phyloP scores from a whole-genome alignment of 345 rosid genomes.

The Linum tenue region DNA sequence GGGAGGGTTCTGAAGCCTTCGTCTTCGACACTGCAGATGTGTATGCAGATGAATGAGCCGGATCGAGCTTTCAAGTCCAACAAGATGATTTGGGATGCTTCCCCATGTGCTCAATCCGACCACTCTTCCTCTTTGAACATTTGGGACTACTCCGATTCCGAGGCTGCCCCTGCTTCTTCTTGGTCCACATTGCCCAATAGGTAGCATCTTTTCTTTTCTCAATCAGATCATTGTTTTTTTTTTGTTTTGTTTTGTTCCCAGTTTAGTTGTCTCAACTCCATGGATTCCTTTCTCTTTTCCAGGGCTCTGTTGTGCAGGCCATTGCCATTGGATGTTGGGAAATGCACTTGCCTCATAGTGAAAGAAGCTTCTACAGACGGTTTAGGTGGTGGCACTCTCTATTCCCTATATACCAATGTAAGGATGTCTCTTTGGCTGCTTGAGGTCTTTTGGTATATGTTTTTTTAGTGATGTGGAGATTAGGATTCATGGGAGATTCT shows the following conservation, averaged over 20 bases:
- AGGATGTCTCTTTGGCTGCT: slow-evolving; percentile 12
- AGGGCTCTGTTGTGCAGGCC: slow-evolving; percentile 80
- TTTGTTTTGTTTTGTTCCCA: neutral
- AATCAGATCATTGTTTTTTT: neutral
- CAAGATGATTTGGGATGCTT: slow-evolving; percentile 35
- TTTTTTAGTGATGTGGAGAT: neutral
- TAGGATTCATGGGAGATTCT: neutral
- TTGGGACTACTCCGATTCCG: slow-evolving; percentile 92
- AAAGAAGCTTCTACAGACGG: slow-evolving; percentile 54
- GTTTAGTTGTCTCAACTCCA: neutral
- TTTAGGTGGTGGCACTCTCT: slow-evolving; percentile 44
- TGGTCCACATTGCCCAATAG: slow-evolving; percentile 88
- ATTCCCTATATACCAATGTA: slow-evolving; percentile 79
- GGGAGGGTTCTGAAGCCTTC: slow-evolving; percentile 55
- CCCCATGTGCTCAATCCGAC: slow-evolving; percentile 38
- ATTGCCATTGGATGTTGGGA: slow-evolving; percentile 79
- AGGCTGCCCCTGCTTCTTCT: slow-evolving; percentile 93
- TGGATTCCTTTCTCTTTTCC: slow-evolving; percentile 15
- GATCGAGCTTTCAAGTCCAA: slow-evolving; percentile 44
- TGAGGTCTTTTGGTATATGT: neutral
- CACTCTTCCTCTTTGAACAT: slow-evolving; percentile 56
- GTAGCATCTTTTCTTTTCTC: slow-evolving; percentile 17
- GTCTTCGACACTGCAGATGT: slow-evolving; percentile 64
- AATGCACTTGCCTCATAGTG: slow-evolving; percentile 77
- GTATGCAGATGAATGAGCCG: slow-evolving; percentile 72